phyloP scores from a whole-genome alignment of 1,284 basidiomycete species.

The Ustilago shanxiensis region DNA sequence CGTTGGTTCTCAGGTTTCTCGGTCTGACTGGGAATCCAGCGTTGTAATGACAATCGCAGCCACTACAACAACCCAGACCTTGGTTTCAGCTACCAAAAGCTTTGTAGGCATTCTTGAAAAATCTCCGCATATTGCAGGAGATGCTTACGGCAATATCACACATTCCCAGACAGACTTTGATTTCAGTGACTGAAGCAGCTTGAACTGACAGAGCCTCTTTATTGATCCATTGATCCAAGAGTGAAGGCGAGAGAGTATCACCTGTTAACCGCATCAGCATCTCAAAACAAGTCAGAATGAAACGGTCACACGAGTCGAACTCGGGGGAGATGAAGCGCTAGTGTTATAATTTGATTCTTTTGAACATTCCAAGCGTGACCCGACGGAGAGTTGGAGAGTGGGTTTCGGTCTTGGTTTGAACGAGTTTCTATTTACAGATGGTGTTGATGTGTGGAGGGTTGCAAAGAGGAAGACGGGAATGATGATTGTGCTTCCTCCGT shows the following conservation, averaged over 20 bases:
- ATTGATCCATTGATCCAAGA: too few species aligned
- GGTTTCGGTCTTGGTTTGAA: conserved; percentile 3
- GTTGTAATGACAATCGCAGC: conserved; percentile 34
- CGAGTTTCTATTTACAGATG: background rate
- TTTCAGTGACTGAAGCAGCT: background rate
- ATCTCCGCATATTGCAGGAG: conserved; percentile 2
- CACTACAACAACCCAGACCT: conserved; percentile 26
- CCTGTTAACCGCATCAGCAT: too few species aligned
- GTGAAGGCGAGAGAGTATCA: too few species aligned
- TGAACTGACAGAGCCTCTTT: background rate
- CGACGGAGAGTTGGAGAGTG: background rate
- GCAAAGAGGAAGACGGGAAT: background rate
- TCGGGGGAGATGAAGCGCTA: too few species aligned
- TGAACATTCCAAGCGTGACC: background rate
- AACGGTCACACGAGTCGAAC: background rate
- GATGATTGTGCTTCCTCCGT: background rate
- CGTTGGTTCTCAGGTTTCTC: conserved; percentile 31
- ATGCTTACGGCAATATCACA: conserved; percentile 29
- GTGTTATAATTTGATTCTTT: background rate
- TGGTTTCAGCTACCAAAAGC: conserved; percentile 36
- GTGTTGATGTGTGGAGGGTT: background rate
- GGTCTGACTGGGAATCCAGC: conserved; percentile 31
- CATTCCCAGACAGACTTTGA: conserved; percentile 25
- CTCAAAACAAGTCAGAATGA: background rate
- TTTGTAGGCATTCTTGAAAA: conserved; percentile 5